Percentiles rank a stretch among this genome's conserved stretches.
These are phyloP conservation scores for Entonaema liquescens DNA, from an alignment of 495 filamentous ascomycete species.

Conservation along the genomic window DNA sequence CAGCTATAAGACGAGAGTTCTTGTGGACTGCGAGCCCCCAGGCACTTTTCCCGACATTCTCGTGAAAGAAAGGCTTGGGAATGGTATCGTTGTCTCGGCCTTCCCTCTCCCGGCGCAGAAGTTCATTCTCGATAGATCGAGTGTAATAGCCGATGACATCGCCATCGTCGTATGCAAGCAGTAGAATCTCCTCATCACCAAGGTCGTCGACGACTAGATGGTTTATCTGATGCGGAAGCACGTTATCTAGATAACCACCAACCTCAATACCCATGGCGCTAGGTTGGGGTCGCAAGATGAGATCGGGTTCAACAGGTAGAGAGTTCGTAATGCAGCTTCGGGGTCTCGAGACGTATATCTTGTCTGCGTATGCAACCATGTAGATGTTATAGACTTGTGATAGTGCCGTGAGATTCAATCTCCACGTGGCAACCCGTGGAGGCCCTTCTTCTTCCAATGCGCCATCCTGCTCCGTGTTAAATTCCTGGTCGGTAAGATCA, in stretches of 20 bases:
- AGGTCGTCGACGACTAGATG: constrained; percentile 80
- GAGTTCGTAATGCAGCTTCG: constrained; percentile 67
- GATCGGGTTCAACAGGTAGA: constrained; percentile 66
- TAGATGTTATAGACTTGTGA: constrained; percentile 68
- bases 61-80: constrained; percentile 69
- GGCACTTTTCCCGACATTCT: constrained; percentile 78
- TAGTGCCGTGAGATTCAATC: constrained; percentile 60
- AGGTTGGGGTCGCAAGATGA: constrained; percentile 71
- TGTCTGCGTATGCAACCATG: constrained; percentile 76
- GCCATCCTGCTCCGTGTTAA: not conserved
- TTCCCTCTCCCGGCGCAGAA: constrained; percentile 24
- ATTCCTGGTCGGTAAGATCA: constrained; percentile 1
- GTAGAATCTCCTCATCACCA: constrained; percentile 80
- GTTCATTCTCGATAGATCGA: constrained; percentile 48
- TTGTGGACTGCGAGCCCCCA: constrained; percentile 93
- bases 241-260: constrained; percentile 64
- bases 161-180: constrained; percentile 84
- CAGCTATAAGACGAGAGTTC: constrained; percentile 78
- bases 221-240: constrained; percentile 76
- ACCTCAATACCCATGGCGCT: constrained; percentile 53
- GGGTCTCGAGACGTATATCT: constrained; percentile 80
- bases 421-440: constrained; percentile 48
- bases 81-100: not conserved
- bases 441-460: constrained; percentile 33
- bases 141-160: constrained; percentile 86